These are phyloP conservation scores for Nannizziopsis barbatae DNA, from an alignment of 2,329 filamentous ascomycete genomes.

Conservation along the genomic window DNA sequence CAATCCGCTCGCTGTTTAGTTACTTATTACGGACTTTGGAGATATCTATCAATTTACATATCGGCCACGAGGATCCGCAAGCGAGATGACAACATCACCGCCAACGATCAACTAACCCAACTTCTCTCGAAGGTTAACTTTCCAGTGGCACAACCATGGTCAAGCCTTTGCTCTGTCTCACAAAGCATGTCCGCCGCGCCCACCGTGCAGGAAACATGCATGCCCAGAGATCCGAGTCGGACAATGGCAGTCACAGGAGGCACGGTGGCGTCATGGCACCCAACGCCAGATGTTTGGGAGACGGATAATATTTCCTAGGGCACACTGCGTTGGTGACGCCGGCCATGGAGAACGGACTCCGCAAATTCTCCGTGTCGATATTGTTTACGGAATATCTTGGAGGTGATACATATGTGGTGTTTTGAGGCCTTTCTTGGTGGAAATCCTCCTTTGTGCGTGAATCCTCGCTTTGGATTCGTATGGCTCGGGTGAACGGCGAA, in stretches of 20 bases:
- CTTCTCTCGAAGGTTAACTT: background rate
- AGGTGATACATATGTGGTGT: no score
- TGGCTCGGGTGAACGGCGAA: background rate
- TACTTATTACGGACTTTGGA: background rate
- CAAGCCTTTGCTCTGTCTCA: conserved; percentile 8
- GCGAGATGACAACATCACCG: background rate
- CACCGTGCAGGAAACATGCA: background rate
- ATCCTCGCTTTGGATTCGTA: conserved; percentile 3
- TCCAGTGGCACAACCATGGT: conserved; percentile 3
- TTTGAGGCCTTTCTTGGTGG: background rate
- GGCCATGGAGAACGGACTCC: no score
- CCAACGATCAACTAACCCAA: background rate
- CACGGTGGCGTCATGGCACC: background rate
- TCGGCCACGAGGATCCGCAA: background rate
- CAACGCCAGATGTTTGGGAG: background rate
- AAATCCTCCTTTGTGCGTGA: background rate
- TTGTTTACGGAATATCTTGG: no score
- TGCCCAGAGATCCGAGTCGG: conserved; percentile 5
- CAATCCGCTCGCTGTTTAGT: no score
- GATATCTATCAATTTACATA: background rate
- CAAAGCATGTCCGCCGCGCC: background rate
- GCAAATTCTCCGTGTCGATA: no score
- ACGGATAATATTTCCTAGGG: no score
- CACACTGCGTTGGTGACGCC: no score
- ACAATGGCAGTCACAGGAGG: conserved; percentile 2